Percentiles rank a stretch among this genome's conserved stretches.
phyloP scores from a whole-genome alignment of 2,329 filamentous ascomycete species.

The Hyphodiscus sp. region DNA sequence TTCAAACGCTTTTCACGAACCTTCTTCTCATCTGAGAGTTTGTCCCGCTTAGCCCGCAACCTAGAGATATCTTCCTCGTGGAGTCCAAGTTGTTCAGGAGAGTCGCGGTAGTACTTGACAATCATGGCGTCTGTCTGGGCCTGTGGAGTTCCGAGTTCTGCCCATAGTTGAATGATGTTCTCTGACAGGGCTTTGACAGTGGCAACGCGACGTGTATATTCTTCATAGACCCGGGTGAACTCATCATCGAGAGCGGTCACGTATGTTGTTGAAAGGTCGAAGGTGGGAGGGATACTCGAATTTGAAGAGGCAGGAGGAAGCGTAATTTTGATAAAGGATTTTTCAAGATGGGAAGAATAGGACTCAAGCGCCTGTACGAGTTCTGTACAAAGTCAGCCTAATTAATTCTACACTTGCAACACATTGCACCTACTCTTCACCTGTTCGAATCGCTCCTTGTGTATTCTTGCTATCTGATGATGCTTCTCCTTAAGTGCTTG shows the following conservation, averaged over 20 bases:
- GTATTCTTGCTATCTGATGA: constrained; percentile 67
- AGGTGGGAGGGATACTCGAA: constrained; percentile 69
- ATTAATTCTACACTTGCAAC: background rate
- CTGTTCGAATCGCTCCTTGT: constrained; percentile 90
- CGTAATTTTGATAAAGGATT: constrained; percentile 76
- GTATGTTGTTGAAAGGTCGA: constrained; percentile 89
- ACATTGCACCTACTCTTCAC: constrained; percentile 68
- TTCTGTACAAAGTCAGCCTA: constrained; percentile 47
- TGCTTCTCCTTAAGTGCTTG: constrained; percentile 81
- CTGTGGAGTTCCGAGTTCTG: constrained; percentile 88
- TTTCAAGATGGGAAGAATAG: constrained; percentile 91
- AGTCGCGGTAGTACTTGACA: constrained; percentile 81
- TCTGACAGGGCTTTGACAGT: constrained; percentile 70
- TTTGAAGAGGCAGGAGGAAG: constrained; percentile 77
- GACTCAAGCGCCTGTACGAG: constrained; percentile 90
- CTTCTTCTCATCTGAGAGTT: constrained; percentile 82
- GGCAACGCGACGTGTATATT: constrained; percentile 79
- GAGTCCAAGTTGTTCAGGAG: constrained; percentile 88
- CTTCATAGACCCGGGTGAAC: constrained; percentile 92
- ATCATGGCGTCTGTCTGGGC: constrained; percentile 84
- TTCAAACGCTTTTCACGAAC: constrained; percentile 67
- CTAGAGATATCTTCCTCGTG: constrained; percentile 78
- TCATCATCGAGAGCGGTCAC: constrained; percentile 81
- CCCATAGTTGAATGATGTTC: constrained; percentile 91
- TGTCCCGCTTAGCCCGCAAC: constrained; percentile 69